A percentile compares a stretch with the other conserved stretches of the same genome.
These are phyloP conservation scores for Boletus edulis DNA, from an alignment of 768 basidiomycete species.

Conservation along the genomic window DNA sequence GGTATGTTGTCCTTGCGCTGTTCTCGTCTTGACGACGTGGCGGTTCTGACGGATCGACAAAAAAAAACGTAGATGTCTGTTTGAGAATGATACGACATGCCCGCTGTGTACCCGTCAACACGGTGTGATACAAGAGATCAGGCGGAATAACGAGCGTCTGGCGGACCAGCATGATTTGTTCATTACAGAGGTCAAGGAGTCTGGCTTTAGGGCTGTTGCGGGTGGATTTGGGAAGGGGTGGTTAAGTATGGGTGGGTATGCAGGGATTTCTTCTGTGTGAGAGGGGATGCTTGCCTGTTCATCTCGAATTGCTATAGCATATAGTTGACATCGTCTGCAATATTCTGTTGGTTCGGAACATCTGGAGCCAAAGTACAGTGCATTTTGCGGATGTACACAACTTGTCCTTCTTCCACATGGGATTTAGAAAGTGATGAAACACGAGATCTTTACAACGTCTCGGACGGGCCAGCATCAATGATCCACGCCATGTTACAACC, in stretches of 20 bases:
- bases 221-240: constrained; percentile 68
- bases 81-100: constrained; percentile 87
- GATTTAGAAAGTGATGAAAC: no score
- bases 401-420: no score
- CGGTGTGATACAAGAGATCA: constrained; percentile 85
- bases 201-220: constrained; percentile 70
- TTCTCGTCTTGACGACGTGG: not conserved
- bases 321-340: no score
- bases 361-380: no score
- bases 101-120: constrained; percentile 86
- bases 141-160: constrained; percentile 79
- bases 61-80: constrained; percentile 62
- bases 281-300: no score
- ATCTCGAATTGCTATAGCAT: no score
- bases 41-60: not conserved
- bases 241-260: constrained; percentile 28
- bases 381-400: no score
- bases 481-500: no score
- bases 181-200: constrained; percentile 67
- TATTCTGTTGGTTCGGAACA: no score
- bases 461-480: no score
- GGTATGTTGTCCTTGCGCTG: constrained; percentile 35
- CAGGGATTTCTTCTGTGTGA: not conserved
- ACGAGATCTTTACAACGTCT: no score
- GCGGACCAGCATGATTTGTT: constrained; percentile 83